Conservation (phyloP, 108 stramenopile genomes). For the Hondaea fermentalgiana region DNA sequence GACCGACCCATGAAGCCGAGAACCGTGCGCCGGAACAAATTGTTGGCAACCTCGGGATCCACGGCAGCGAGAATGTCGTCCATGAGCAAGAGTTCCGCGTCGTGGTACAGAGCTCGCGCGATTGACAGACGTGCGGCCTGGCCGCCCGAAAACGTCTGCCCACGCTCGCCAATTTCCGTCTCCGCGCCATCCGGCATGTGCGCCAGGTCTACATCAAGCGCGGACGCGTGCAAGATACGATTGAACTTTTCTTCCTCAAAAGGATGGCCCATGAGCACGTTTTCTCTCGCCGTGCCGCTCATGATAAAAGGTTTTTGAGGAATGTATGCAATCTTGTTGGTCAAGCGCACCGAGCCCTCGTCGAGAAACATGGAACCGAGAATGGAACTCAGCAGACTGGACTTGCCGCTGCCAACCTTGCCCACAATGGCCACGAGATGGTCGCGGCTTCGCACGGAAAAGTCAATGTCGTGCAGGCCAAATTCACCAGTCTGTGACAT, state of each 20-base stretch:
- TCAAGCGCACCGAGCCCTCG: not conserved
- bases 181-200: constrained; percentile 78
- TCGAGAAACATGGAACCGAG: constrained; percentile 67
- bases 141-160: constrained; percentile 78
- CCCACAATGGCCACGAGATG: constrained; percentile 57
- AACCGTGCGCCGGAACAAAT: constrained; percentile 54
- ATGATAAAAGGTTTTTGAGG: constrained; percentile 83
- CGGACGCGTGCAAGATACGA: constrained; percentile 66
- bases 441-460: not conserved
- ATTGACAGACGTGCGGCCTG: constrained; percentile 64
- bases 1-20: not conserved
- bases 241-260: constrained; percentile 72
- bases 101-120: constrained; percentile 69
- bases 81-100: constrained; percentile 66
- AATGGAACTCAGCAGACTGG: constrained; percentile 68
- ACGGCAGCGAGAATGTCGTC: constrained; percentile 72
- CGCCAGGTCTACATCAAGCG: constrained; percentile 72
- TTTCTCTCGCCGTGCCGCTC: constrained; percentile 74
- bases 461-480: not conserved
- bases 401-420: constrained; percentile 76
- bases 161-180: constrained; percentile 88
- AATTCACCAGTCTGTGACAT: not conserved
- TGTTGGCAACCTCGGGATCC: constrained; percentile 69
- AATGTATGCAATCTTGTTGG: constrained; percentile 54
- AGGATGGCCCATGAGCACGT: constrained; percentile 60